Evolutionary conservation across 1,284 basidiomycete species (phyloP).

Genomic region (Ganoderma boninense): DNA sequence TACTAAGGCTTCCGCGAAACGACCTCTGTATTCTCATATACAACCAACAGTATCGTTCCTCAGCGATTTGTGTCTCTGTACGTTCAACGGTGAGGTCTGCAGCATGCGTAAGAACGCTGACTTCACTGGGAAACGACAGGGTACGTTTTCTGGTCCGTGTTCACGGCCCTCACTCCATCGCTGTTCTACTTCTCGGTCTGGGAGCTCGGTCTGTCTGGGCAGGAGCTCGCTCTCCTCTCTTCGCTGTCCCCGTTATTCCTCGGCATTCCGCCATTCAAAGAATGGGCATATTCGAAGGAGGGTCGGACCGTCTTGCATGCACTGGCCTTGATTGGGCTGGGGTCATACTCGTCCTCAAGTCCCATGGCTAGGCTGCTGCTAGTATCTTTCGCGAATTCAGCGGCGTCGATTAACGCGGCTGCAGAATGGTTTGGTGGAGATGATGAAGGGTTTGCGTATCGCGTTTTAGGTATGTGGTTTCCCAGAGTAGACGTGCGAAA

Average conservation of each 20-base stretch:
- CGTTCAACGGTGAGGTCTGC: conserved; percentile 17
- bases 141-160: conserved; percentile 88
- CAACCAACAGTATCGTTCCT: conserved; percentile 33
- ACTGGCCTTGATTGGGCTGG: conserved; percentile 67
- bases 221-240: conserved; percentile 74
- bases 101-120: background rate
- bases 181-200: conserved; percentile 95
- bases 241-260: conserved; percentile 76
- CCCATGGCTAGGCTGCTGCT: conserved; percentile 66
- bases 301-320: conserved; percentile 59
- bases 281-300: conserved; percentile 53
- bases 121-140: conserved; percentile 53
- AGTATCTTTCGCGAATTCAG: conserved; percentile 63
- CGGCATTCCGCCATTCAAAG: conserved; percentile 51
- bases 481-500: background rate
- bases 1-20: background rate
- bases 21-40: conserved; percentile 4
- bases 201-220: conserved; percentile 84
- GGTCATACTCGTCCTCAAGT: conserved; percentile 63
- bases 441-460: conserved; percentile 47
- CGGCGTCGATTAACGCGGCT: conserved; percentile 59
- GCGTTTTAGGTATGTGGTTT: conserved; percentile 64
- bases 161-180: conserved; percentile 84
- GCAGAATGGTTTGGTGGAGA: conserved; percentile 61
- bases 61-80: conserved; percentile 44